Conservation (phyloP, 306 rosid species). For the Sphenostylis stenocarpa region DNA sequence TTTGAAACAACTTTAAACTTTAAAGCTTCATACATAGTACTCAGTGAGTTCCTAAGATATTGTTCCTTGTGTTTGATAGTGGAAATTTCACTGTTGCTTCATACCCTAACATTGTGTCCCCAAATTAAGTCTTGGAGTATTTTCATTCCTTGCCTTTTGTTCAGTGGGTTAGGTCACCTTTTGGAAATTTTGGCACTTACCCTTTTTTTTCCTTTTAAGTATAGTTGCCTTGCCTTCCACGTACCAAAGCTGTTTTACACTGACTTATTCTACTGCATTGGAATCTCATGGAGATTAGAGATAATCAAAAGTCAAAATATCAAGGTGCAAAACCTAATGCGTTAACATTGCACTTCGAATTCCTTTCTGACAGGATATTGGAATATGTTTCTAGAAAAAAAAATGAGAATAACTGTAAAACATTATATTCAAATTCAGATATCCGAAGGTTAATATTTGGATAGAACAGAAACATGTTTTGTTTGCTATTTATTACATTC, state of each 20-base stretch:
- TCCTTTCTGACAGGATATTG: too few relatives aligned
- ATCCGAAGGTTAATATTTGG: too few relatives aligned
- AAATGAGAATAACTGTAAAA: too few relatives aligned
- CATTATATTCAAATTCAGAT: too few relatives aligned
- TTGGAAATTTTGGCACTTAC: slow-evolving; percentile 31
- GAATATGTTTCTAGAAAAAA: too few relatives aligned
- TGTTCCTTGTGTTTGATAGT: slow-evolving; percentile 29
- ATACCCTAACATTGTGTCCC: slow-evolving; percentile 40
- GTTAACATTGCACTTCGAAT: slow-evolving; percentile 33
- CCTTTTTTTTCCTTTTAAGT: neutral
- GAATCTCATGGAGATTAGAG: neutral
- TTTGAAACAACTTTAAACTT: neutral
- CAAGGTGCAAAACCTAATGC: neutral
- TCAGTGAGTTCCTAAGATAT: neutral
- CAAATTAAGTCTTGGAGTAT: slow-evolving; percentile 9
- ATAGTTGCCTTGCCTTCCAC: slow-evolving; percentile 12
- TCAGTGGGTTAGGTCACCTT: slow-evolving; percentile 47
- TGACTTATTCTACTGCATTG: neutral
- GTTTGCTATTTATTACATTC: too few relatives aligned
- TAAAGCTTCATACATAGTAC: neutral
- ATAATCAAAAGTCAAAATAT: neutral
- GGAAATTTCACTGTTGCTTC: slow-evolving; percentile 26
- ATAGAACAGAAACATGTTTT: too few relatives aligned
- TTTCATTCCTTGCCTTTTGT: slow-evolving; percentile 10
- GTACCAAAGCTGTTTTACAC: neutral